phyloP scores from a whole-genome alignment of 805 yeast genomes.

The Hagleromyces aurorensis region DNA sequence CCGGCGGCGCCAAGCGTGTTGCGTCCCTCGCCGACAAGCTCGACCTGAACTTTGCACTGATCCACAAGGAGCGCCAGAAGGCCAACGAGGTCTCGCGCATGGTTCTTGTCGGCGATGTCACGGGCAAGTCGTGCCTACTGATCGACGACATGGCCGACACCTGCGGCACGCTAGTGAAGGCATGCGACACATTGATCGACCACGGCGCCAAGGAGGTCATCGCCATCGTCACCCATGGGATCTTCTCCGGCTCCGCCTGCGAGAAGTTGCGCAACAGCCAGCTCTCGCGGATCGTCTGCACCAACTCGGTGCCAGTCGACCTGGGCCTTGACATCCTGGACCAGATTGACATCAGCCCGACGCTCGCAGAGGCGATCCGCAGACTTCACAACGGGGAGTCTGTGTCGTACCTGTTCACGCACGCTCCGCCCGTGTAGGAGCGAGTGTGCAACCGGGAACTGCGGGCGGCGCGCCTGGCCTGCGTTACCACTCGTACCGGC shows the following conservation, averaged over 20 bases:
- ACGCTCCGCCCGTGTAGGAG: slow-evolving; percentile 38
- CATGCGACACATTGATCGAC: slow-evolving; percentile 76
- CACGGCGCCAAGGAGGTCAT: slow-evolving; percentile 80
- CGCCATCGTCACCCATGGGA: slow-evolving; percentile 94
- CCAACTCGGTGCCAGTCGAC: slow-evolving; percentile 85
- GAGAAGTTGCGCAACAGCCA: slow-evolving; percentile 61
- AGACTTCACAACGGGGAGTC: slow-evolving; percentile 95
- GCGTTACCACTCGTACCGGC: no score
- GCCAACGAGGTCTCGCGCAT: slow-evolving; percentile 92
- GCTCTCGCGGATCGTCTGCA: slow-evolving; percentile 71
- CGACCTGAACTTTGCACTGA: slow-evolving; percentile 88
- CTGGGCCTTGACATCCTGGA: slow-evolving; percentile 61
- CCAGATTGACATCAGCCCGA: slow-evolving; percentile 76
- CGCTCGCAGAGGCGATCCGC: slow-evolving; percentile 88
- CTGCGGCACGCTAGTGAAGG: slow-evolving; percentile 93
- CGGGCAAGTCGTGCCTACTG: slow-evolving; percentile 70
- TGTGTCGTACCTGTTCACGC: slow-evolving; percentile 75
- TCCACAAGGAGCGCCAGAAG: slow-evolving; percentile 90
- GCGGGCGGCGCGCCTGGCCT: no score
- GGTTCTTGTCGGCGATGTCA: slow-evolving; percentile 95
- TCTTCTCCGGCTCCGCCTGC: slow-evolving; percentile 78
- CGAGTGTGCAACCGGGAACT: no score
- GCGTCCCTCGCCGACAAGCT: slow-evolving; percentile 89
- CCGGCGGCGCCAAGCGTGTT: slow-evolving; percentile 97
- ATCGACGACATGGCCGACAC: slow-evolving; percentile 99